A percentile compares a stretch with the other conserved stretches of the same genome.
Conservation (phyloP, 305 asterid species). For the Ajuga reptans region DNA sequence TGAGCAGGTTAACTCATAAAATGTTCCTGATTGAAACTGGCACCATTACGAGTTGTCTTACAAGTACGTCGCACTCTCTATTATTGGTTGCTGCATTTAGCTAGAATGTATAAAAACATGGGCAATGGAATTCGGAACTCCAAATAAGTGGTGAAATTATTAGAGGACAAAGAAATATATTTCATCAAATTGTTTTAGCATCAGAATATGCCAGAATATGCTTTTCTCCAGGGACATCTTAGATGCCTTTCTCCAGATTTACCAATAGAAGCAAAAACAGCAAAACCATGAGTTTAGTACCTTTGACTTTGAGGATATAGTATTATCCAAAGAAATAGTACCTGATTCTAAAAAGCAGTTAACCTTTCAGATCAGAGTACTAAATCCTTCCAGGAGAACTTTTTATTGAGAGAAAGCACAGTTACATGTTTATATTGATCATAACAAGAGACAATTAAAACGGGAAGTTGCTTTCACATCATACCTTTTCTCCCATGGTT, state of each 20-base stretch:
- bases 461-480: background rate
- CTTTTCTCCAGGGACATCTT: background rate
- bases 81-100: background rate
- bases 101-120: background rate
- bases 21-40: background rate
- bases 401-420: background rate
- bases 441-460: background rate
- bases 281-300: background rate
- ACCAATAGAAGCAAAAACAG: background rate
- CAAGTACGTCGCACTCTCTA: background rate
- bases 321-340: background rate
- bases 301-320: background rate
- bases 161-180: background rate
- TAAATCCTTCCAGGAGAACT: background rate
- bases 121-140: background rate
- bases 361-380: background rate
- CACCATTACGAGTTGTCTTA: background rate
- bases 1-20: background rate
- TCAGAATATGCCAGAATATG: background rate
- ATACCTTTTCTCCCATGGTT: conserved; percentile 34
- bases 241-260: background rate
- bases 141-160: background rate
- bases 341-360: background rate
- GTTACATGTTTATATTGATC: background rate
- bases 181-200: background rate